Percentiles rank a stretch among this genome's conserved stretches.
These are phyloP conservation scores for Ophiostoma piceae DNA, from an alignment of 2,329 filamentous ascomycete genomes.

Conservation along the genomic window DNA sequence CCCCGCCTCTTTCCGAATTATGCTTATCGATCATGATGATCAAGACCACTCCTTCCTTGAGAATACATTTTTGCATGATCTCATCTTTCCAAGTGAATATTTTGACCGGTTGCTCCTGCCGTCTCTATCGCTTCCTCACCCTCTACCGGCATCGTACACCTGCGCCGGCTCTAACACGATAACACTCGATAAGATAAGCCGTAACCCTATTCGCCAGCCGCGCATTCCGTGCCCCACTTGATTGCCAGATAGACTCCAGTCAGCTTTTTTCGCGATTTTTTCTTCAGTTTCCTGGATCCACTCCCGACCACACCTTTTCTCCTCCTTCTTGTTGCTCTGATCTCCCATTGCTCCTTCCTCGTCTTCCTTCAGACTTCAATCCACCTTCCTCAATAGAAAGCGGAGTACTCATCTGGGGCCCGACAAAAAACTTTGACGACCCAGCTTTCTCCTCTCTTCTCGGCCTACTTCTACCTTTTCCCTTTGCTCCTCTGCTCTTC, in stretches of 20 bases:
- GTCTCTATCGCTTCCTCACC: background rate
- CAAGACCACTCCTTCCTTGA: background rate
- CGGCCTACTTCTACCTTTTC: background rate
- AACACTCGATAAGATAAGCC: background rate
- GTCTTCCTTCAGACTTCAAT: background rate
- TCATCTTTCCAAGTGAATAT: too few relatives aligned
- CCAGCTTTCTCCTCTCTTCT: constrained; percentile 2
- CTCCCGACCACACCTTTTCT: constrained; percentile 7
- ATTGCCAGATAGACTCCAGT: background rate
- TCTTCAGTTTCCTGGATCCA: constrained; percentile 9
- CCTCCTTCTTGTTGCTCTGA: background rate
- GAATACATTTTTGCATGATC: too few relatives aligned
- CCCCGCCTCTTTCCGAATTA: background rate
- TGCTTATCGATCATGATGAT: background rate
- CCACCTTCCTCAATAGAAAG: background rate
- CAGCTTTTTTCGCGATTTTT: constrained; percentile 2
- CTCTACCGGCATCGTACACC: background rate
- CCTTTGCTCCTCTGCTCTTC: background rate
- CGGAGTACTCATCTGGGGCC: constrained; percentile 10
- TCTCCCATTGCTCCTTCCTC: background rate
- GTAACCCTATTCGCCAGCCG: background rate
- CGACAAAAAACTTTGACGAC: constrained; percentile 10
- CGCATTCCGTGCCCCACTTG: background rate
- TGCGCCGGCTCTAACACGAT: background rate
- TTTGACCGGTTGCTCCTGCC: background rate